A percentile compares a stretch with the other conserved stretches of the same genome.
These are phyloP conservation scores for Malus hybrid DNA, from an alignment of 331 rosid genomes.

Conservation along the genomic window DNA sequence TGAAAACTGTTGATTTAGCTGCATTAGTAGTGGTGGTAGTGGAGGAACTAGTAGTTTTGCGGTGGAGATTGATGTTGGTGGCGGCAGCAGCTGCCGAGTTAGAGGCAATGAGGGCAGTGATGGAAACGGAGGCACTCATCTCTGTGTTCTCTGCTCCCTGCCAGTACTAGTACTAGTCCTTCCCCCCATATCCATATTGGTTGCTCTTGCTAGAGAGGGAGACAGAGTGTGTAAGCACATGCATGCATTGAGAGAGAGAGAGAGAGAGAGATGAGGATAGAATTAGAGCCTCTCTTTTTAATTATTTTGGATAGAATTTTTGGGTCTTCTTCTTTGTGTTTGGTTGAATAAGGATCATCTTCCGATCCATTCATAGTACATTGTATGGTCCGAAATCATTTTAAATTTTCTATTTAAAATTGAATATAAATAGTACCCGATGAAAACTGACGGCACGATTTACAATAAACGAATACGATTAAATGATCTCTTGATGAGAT, in stretches of 20 bases:
- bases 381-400: too few relatives aligned
- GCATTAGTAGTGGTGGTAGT: not conserved
- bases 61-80: slow-evolving; percentile 13
- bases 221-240: not conserved
- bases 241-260: not conserved
- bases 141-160: not conserved
- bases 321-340: not conserved
- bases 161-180: not conserved
- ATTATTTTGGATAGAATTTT: not conserved
- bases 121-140: slow-evolving; percentile 57
- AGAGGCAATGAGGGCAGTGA: not conserved
- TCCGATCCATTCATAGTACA: too few relatives aligned
- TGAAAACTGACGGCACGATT: fast-evolving
- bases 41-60: not conserved
- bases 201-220: not conserved
- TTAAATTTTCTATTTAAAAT: too few relatives aligned
- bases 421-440: too few relatives aligned
- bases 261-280: not conserved
- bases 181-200: not conserved
- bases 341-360: too few relatives aligned
- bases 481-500: too few relatives aligned
- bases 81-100: not conserved
- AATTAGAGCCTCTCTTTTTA: not conserved
- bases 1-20: slow-evolving; percentile 5
- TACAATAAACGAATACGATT: fast-evolving